Conservation (phyloP, 495 filamentous ascomycete genomes). For the Xylaria acuta region DNA sequence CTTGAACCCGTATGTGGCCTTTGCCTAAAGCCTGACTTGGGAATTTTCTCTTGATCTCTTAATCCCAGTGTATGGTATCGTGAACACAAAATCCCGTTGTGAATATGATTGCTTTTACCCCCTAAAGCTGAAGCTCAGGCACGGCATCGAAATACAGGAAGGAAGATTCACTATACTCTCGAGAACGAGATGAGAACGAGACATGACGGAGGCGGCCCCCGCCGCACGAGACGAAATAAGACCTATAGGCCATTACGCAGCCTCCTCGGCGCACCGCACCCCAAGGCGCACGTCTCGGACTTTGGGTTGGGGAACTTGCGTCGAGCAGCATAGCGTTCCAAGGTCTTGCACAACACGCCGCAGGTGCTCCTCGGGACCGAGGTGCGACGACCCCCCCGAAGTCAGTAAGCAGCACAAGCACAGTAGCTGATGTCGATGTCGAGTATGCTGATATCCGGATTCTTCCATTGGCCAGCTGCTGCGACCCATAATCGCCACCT, state of each 20-base stretch:
- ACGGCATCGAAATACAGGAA: not conserved
- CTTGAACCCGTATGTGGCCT: not conserved
- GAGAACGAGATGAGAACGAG: not conserved
- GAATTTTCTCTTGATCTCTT: not conserved
- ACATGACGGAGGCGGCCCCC: not conserved
- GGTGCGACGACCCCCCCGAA: conserved; percentile 1
- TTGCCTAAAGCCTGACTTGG: not conserved
- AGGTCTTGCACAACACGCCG: not conserved
- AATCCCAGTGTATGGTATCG: not conserved
- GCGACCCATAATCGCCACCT: not conserved
- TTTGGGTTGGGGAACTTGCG: conserved; percentile 23
- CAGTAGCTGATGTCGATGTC: not conserved
- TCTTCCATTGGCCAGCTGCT: not conserved
- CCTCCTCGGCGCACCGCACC: not conserved
- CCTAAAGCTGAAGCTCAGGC: not conserved
- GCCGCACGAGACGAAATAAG: not conserved
- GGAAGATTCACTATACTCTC: not conserved
- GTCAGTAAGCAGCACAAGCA: not conserved
- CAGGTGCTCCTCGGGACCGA: conserved; percentile 13
- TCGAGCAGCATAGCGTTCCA: not conserved
- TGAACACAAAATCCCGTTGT: not conserved
- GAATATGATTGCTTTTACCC: not conserved
- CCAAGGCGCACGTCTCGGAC: not conserved
- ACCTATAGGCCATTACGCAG: conserved; percentile 8
- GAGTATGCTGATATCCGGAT: not conserved